A percentile compares a stretch with the other conserved stretches of the same genome.
Conservation (phyloP, 768 basidiomycete species). For the Mycena kentingensis region DNA sequence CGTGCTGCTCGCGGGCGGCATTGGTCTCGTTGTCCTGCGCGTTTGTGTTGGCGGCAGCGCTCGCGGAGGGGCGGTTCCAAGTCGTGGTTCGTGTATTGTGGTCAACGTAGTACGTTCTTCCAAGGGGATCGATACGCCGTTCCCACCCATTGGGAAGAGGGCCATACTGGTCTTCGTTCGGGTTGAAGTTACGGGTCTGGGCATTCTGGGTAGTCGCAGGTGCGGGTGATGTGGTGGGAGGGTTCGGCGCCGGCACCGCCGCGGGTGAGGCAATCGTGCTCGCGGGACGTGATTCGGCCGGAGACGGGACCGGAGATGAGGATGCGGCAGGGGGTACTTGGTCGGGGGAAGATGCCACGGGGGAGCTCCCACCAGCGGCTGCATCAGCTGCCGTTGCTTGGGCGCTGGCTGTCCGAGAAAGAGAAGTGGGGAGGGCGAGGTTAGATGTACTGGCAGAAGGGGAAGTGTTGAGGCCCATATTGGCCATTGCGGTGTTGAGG, state of each 20-base stretch:
- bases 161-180: conserved; percentile 92
- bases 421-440: conserved; percentile 43
- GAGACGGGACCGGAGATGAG: conserved; percentile 25
- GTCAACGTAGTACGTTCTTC: conserved; percentile 96
- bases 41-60: conserved; percentile 68
- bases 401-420: conserved; percentile 69
- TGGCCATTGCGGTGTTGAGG: conserved; percentile 57
- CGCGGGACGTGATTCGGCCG: conserved; percentile 16
- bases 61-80: conserved; percentile 90
- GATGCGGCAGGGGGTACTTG: conserved; percentile 28
- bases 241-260: conserved; percentile 25
- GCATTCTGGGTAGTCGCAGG: conserved; percentile 45
- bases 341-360: conserved; percentile 23
- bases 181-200: conserved; percentile 85
- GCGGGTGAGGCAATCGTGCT: conserved; percentile 23
- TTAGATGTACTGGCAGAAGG: conserved; percentile 61
- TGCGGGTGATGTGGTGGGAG: conserved; percentile 39
- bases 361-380: conserved; percentile 27
- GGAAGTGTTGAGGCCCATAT: conserved; percentile 63
- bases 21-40: conserved; percentile 78
- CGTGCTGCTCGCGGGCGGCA: conserved; percentile 85
- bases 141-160: conserved; percentile 94
- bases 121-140: conserved; percentile 93
- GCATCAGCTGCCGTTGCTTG: conserved; percentile 59
- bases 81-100: conserved; percentile 98